Evolutionary conservation across 2,329 filamentous ascomycete genomes (phyloP).

Genomic region (Penicillium digitatum): DNA sequence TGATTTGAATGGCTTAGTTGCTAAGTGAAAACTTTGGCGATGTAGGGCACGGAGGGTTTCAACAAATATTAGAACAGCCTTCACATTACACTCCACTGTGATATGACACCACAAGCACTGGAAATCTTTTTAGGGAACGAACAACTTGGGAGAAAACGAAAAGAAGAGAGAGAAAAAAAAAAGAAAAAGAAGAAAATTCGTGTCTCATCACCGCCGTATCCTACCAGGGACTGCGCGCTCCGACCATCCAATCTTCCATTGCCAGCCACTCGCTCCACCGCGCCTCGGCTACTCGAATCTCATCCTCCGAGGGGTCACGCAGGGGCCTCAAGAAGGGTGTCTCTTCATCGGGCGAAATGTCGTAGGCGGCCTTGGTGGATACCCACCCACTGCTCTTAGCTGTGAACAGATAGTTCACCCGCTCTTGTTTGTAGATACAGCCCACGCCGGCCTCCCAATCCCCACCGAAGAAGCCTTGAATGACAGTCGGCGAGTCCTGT

Average conservation of each 20-base stretch:
- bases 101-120: background rate
- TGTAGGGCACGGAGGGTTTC: background rate
- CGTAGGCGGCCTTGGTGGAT: constrained; percentile 82
- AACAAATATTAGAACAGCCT: background rate
- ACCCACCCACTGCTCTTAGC: constrained; percentile 90
- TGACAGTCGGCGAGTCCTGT: constrained; percentile 75
- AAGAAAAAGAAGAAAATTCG: constrained; percentile 21
- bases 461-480: constrained; percentile 90
- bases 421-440: constrained; percentile 77
- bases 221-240: constrained; percentile 54
- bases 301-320: constrained; percentile 67
- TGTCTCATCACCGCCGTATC: constrained; percentile 23
- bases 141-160: constrained; percentile 1
- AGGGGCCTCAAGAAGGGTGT: constrained; percentile 82
- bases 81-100: constrained; percentile 7
- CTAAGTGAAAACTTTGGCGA: background rate
- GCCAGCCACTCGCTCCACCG: constrained; percentile 92
- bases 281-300: constrained; percentile 75
- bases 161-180: background rate
- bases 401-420: constrained; percentile 89
- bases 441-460: constrained; percentile 78
- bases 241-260: constrained; percentile 98
- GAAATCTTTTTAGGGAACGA: constrained; percentile 1
- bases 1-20: background rate
- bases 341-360: constrained; percentile 75